phyloP scores from a whole-genome alignment of 1,284 basidiomycete species.

The Leccinum pseudoinsigne region DNA sequence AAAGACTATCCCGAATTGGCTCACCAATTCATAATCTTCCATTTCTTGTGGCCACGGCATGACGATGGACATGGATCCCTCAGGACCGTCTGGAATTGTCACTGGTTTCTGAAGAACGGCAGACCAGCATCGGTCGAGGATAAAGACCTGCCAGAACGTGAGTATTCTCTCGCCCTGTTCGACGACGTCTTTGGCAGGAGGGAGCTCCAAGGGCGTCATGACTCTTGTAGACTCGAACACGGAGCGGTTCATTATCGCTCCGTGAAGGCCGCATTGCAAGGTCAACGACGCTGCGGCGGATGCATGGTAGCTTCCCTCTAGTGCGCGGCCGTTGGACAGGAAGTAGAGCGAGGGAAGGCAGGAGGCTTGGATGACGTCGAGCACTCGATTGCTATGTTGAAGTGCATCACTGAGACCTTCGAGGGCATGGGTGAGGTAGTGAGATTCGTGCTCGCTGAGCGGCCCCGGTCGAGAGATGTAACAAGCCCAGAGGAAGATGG shows the following conservation, averaged over 20 bases:
- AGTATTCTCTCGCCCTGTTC: conserved; percentile 64
- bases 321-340: conserved; percentile 65
- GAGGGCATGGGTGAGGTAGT: conserved; percentile 62
- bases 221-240: conserved; percentile 37
- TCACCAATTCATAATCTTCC: conserved; percentile 58
- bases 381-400: conserved; percentile 48
- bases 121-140: conserved; percentile 68
- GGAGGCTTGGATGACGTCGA: conserved; percentile 73
- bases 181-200: conserved; percentile 53
- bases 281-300: conserved; percentile 66
- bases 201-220: conserved; percentile 47
- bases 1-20: conserved; percentile 20
- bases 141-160: conserved; percentile 72
- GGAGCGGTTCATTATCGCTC: conserved; percentile 39
- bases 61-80: conserved; percentile 49
- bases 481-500: conserved; percentile 79
- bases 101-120: conserved; percentile 56
- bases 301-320: conserved; percentile 73
- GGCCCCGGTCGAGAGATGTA: conserved; percentile 70
- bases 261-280: conserved; percentile 66
- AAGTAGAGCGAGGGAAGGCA: conserved; percentile 74
- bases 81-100: conserved; percentile 36
- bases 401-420: conserved; percentile 61
- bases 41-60: conserved; percentile 67
- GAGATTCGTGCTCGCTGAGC: conserved; percentile 64